Evolutionary conservation across 2,329 filamentous ascomycete species (phyloP).

Genomic region (Orbilia brochopaga): DNA sequence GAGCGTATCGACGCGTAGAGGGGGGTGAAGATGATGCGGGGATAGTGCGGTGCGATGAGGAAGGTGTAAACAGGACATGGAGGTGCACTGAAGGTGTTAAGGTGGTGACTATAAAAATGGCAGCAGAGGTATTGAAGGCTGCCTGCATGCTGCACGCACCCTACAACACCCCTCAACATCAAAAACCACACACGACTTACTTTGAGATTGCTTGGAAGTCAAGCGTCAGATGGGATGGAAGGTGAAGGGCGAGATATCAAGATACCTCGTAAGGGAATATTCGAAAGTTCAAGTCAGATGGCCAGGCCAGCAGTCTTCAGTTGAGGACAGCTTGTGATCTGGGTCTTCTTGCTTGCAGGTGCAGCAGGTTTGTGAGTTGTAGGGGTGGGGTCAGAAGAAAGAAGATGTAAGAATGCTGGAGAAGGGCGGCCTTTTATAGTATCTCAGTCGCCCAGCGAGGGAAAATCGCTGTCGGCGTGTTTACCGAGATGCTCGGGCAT

Average conservation of each 20-base stretch:
- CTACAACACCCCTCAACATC: too few relatives aligned
- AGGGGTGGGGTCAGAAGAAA: not conserved
- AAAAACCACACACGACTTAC: not conserved
- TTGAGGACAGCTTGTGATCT: not conserved
- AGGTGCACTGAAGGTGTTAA: too few relatives aligned
- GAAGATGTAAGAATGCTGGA: not conserved
- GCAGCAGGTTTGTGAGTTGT: not conserved
- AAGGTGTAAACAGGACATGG: too few relatives aligned
- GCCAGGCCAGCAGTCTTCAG: slow-evolving; percentile 7
- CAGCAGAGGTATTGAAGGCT: too few relatives aligned
- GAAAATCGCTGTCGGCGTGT: too few relatives aligned
- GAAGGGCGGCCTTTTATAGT: not conserved
- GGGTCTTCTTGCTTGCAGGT: not conserved
- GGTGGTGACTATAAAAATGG: too few relatives aligned
- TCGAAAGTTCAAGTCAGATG: slow-evolving; percentile 3
- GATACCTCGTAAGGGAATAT: slow-evolving; percentile 6
- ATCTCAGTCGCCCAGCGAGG: not conserved
- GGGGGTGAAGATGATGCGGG: too few relatives aligned
- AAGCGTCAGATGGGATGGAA: not conserved
- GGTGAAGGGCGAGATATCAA: slow-evolving; percentile 6
- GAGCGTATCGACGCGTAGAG: too few relatives aligned
- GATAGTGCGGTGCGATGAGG: too few relatives aligned
- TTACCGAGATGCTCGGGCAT: too few relatives aligned
- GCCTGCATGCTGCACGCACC: too few relatives aligned
- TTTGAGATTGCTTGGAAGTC: slow-evolving; percentile 10